These are phyloP conservation scores for Fusarium setosum DNA, from an alignment of 2,329 filamentous ascomycete species.

Conservation along the genomic window DNA sequence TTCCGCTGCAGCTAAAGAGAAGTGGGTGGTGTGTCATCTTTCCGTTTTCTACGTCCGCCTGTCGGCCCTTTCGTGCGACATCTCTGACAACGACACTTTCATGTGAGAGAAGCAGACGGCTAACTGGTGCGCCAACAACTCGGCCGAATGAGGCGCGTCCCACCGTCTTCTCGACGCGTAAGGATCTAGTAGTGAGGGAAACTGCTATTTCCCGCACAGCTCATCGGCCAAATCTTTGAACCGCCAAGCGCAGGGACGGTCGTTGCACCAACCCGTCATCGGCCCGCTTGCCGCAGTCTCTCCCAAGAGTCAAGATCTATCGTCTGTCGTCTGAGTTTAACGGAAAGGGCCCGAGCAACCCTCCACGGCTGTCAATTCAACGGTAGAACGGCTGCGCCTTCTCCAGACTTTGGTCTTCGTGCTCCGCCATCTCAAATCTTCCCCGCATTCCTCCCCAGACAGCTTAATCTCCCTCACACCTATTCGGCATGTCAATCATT, in stretches of 20 bases:
- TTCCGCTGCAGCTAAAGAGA: constrained; percentile 17
- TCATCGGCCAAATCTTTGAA: background rate
- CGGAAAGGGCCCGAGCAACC: background rate
- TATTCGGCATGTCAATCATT: constrained; percentile 1
- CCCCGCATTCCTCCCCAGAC: constrained; percentile 26
- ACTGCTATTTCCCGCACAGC: background rate
- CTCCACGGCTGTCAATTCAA: background rate
- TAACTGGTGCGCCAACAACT: constrained; percentile 6
- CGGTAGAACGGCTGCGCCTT: background rate
- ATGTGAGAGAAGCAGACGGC: constrained; percentile 5
- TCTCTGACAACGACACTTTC: background rate
- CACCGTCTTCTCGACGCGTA: background rate
- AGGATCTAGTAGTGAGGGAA: background rate
- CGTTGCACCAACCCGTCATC: background rate
- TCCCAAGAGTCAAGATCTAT: background rate
- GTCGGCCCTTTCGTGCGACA: constrained; percentile 16
- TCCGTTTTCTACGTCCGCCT: constrained; percentile 14
- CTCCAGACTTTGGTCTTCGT: background rate
- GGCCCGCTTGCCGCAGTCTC: constrained; percentile 2
- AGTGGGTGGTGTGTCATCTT: constrained; percentile 22
- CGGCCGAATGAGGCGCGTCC: background rate
- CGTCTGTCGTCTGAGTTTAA: background rate
- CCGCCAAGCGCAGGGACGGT: background rate
- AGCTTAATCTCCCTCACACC: constrained; percentile 12
- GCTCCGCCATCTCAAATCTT: constrained; percentile 4